These are phyloP conservation scores for bread wheat (Triticum aestivum) DNA, from an alignment of 176 grass and related monocot genomes.

Conservation along the genomic window IWGSC_CS_RefSeq_v2.1 NC_057814.1:207919229-207919728, in stretches of 20 bases:
- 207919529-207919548: constrained; percentile 4
- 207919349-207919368: constrained; percentile 1
- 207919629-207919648: not conserved
- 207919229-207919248: not conserved
- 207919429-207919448: not conserved
- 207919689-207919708: not conserved
- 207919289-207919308: not conserved
- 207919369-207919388: constrained; percentile 15
- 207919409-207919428: not conserved
- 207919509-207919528: not conserved
- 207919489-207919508: not conserved
- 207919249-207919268: not conserved
- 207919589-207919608: not conserved
- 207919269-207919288: not conserved
- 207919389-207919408: not conserved
- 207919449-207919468: not conserved
- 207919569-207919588: not conserved
- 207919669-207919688: not conserved
- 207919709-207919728: not conserved
- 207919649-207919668: not conserved
- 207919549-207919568: constrained; percentile 7
- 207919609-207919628: not conserved
- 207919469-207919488: not conserved
- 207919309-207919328: not conserved
- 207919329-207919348: not conserved